Evolutionary conservation across 768 basidiomycete genomes (phyloP).

Genomic region (Lactifluus rugatus): DNA sequence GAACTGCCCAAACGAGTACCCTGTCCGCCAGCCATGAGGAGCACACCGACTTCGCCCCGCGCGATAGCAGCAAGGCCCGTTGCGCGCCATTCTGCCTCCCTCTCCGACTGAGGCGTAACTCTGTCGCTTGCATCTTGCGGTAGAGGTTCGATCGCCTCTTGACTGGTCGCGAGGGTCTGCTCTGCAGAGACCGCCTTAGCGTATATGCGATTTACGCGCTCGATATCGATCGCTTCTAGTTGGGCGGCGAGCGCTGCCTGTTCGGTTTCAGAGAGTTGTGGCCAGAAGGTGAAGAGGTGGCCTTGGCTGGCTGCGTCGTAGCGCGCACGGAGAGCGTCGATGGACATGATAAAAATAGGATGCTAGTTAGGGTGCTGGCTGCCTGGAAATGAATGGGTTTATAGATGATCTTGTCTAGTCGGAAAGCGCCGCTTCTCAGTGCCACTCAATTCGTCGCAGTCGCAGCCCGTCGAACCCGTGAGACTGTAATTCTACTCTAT

Average conservation of each 20-base stretch:
- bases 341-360: constrained; percentile 34
- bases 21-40: constrained; percentile 97
- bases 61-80: constrained; percentile 76
- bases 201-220: constrained; percentile 87
- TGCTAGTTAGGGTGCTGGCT: too few relatives aligned
- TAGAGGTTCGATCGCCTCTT: constrained; percentile 60
- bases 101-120: constrained; percentile 41
- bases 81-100: constrained; percentile 63
- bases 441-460: too few relatives aligned
- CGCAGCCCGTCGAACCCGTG: too few relatives aligned
- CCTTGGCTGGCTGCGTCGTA: constrained; percentile 78
- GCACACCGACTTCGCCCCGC: constrained; percentile 79
- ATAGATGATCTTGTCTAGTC: too few relatives aligned
- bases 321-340: constrained; percentile 45
- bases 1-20: constrained; percentile 88
- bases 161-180: constrained; percentile 33
- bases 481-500: too few relatives aligned
- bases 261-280: constrained; percentile 53
- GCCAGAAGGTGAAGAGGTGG: constrained; percentile 87
- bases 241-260: constrained; percentile 57
- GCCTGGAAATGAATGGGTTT: too few relatives aligned
- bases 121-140: constrained; percentile 69
- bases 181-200: constrained; percentile 63
- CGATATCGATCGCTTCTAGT: constrained; percentile 72
- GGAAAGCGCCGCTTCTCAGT: too few relatives aligned